Evolutionary conservation across 2,329 filamentous ascomycete genomes (phyloP), one percentile per base, ranked within the genome.

Genomic region (Akanthomyces uredinophilus): DNA sequence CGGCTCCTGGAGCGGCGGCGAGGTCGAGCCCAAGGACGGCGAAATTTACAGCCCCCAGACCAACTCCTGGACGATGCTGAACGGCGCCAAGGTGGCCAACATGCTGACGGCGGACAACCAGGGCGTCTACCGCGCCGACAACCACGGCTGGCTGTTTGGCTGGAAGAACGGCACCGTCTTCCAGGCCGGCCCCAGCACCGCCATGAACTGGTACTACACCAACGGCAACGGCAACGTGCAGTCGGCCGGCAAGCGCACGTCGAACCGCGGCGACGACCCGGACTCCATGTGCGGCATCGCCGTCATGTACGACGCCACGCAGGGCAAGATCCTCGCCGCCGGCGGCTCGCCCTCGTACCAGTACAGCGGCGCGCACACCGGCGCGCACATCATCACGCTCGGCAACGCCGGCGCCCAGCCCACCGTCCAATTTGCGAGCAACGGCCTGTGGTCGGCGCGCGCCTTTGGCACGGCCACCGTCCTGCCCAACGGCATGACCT

Each of bases 261-360:
- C 62, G 22, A 51, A 3, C 73, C 61, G 66, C 0, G 66, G 82
- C 5, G 73, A 70, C 24, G 73, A 74, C 8, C 77, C 78, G 35
- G 69, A 75, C 13, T 77, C 82, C 3, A 87, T 87, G 84, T 79
- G 77, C 62, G 84, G 82, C 14, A 79, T 78, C 53, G 78, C 79
- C 5, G 77, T 83, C 64, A 85, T 87, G 82, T 86, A 81, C 65
- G 83, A 86, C 66, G 82, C 83, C 32, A 78, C 83, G 60, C 76
- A 78, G 1, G 83, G 83, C 37, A 83, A 84, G 69, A 85, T 86
- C 37, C 72, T 86, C 2, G 78, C 81, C 0, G 71, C 77, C 16
- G 83, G 84, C 11, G 83, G 83, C 10, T 70, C 78, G 0, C 71
- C 76, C 0, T 71, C 74, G 39, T 85, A 85, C 65, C 71, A 78